Evolutionary conservation across 2,329 filamentous ascomycete genomes (phyloP).

Genomic region (Rhinocladiella similis): DNA sequence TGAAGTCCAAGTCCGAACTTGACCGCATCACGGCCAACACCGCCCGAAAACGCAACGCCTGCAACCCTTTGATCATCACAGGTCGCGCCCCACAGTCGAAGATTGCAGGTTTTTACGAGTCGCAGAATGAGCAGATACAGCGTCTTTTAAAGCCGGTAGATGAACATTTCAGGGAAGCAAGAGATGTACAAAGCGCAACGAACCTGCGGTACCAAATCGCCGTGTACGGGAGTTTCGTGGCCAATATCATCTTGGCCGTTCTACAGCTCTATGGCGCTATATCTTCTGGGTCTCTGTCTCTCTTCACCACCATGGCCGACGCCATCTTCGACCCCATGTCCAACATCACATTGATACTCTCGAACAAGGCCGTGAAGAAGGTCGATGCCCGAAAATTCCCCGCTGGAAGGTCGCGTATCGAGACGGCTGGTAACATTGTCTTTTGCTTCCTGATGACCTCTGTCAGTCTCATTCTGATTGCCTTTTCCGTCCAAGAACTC

Average conservation of each 20-base stretch:
- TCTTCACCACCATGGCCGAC: conserved; percentile 98
- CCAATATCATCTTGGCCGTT: conserved; percentile 75
- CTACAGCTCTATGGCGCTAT: conserved; percentile 89
- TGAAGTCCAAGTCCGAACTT: conserved; percentile 78
- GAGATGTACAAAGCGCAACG: conserved; percentile 76
- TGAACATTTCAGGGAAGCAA: conserved; percentile 80
- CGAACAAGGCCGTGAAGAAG: conserved; percentile 80
- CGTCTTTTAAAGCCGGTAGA: conserved; percentile 89
- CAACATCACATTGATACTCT: conserved; percentile 83
- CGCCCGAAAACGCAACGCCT: conserved; percentile 68
- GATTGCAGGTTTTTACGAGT: conserved; percentile 80
- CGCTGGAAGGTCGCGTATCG: conserved; percentile 87
- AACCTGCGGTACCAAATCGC: conserved; percentile 66
- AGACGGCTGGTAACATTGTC: conserved; percentile 92
- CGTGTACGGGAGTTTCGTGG: conserved; percentile 67
- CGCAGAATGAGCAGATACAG: conserved; percentile 92
- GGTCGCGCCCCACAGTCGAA: conserved; percentile 47
- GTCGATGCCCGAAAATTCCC: conserved; percentile 87
- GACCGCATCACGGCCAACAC: conserved; percentile 77
- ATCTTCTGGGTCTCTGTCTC: conserved; percentile 83
- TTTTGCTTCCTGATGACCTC: conserved; percentile 96
- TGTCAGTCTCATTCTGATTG: conserved; percentile 89
- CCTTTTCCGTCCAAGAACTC: conserved; percentile 77
- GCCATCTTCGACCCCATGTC: conserved; percentile 89
- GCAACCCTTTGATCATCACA: conserved; percentile 39